Percentiles rank a stretch among this genome's conserved stretches.
Conservation (phyloP, 768 basidiomycete species). For the Calocera cornea region DNA sequence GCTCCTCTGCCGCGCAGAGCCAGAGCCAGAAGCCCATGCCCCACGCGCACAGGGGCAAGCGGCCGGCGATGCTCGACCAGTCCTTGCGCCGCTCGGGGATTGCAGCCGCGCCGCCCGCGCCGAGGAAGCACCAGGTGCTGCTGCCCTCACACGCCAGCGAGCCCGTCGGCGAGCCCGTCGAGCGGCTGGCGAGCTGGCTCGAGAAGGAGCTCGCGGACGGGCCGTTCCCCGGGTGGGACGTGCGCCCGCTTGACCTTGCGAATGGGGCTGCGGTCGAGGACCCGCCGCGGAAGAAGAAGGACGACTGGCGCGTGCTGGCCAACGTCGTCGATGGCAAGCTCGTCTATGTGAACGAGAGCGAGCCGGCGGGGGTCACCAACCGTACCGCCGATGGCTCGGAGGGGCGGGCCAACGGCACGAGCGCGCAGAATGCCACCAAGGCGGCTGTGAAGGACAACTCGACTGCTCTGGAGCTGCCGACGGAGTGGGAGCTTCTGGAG, state of each 20-base stretch:
- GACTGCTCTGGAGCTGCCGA: constrained; percentile 14
- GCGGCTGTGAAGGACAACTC: constrained; percentile 18
- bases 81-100: constrained; percentile 13
- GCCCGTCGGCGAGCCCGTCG: constrained; percentile 3
- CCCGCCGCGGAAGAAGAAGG: not conserved
- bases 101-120: constrained; percentile 4
- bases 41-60: constrained; percentile 10
- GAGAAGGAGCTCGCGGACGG: constrained; percentile 18
- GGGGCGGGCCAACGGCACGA: not conserved
- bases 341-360: not conserved
- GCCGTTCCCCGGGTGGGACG: constrained; percentile 14
- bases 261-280: not conserved
- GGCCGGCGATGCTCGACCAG: constrained; percentile 16
- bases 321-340: not conserved
- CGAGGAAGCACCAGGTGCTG: constrained; percentile 4
- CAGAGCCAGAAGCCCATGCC: constrained; percentile 17
- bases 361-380: too few relatives aligned
- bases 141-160: constrained; percentile 8
- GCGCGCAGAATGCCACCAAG: constrained; percentile 16
- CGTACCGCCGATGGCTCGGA: too few relatives aligned
- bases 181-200: not conserved
- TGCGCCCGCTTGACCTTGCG: not conserved
- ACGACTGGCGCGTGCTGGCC: not conserved
- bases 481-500: constrained; percentile 14
- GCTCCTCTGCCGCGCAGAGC: constrained; percentile 10